Evolutionary conservation across 2,329 filamentous ascomycete species (phyloP), one percentile per base, ranked within the genome.

Genomic region (Apiospora koreana): DNA sequence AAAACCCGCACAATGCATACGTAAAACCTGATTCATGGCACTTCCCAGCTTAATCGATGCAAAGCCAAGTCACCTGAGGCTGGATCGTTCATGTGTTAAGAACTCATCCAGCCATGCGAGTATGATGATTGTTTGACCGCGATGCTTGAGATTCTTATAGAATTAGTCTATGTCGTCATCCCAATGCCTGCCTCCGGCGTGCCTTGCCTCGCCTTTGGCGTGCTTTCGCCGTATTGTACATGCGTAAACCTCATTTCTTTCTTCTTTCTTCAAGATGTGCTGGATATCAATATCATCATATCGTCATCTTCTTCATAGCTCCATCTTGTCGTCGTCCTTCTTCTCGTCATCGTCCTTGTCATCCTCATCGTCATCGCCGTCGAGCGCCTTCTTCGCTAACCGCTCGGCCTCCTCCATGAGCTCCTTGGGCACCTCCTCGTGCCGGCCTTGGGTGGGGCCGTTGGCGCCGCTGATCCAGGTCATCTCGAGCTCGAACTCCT

Each of bases 401-500:
- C 90, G 91, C 87, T 98, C 94, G 18, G 96, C 96, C 85, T 98
- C 95, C 81, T 97, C 94, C 71, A 92, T 86, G 77, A 99, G 83
- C 75, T 94, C 93, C 86, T 94, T 95, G 70, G 96, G 96, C 71
- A 99, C 96, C 83, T 97, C 94, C 82, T 95, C 88, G 80, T 99
- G 96, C 77, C 92, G 90, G 73, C 96, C 96, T 85, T 97, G 95
- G 73, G 95, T 98, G 45, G 95, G 94, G 6, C 95, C 95, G 74
- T 93, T 89, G 65, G 91, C 83, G 68, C 88, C 89, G 82, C 94
- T 98, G 81, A 98, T 93, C 96, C 96, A 99, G 71, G 94, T 97
- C 94, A 99, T 97, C 86, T 99, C 96, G 71, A 99, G 87, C 89
- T 99, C 96, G 79, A 98, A 99, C 75, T 98, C 96, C 87, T 99